A percentile compares a stretch with the other conserved stretches of the same genome.
These are phyloP conservation scores for Microcos paniculata DNA, from an alignment of 345 rosid species.

Conservation along the genomic window DNA sequence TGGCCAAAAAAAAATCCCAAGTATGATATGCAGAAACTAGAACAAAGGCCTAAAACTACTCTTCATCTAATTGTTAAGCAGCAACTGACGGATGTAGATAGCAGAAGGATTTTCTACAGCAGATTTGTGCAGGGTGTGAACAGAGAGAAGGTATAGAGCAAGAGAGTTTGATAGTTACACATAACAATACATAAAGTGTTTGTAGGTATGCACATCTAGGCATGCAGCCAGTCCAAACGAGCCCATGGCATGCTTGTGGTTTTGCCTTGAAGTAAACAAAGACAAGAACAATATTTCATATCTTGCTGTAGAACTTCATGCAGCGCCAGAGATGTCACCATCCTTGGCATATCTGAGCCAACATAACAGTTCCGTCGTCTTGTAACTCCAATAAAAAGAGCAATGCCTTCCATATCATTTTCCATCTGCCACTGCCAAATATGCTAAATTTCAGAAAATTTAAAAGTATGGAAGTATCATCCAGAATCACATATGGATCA, in stretches of 20 bases:
- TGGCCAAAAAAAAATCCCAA: no score
- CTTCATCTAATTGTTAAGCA: background rate
- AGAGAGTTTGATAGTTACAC: background rate
- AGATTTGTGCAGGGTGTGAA: background rate
- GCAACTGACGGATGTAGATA: background rate
- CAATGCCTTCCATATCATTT: constrained; percentile 29
- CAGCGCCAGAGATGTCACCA: constrained; percentile 50
- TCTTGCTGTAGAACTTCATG: constrained; percentile 62
- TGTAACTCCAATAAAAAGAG: constrained; percentile 58
- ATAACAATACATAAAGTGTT: background rate
- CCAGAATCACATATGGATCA: background rate
- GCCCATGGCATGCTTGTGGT: background rate
- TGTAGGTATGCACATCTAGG: background rate
- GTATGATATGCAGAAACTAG: background rate
- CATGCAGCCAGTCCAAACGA: background rate
- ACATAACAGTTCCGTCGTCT: constrained; percentile 52
- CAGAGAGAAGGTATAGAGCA: background rate
- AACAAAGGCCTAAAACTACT: background rate
- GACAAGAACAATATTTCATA: constrained; percentile 10
- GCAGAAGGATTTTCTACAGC: background rate
- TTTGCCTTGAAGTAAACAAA: background rate
- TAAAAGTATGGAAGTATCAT: constrained; percentile 5
- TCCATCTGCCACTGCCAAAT: constrained; percentile 54
- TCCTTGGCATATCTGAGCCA: constrained; percentile 52
- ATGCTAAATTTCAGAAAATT: constrained; percentile 15